These are phyloP conservation scores for Poronia punctata DNA, from an alignment of 495 filamentous ascomycete species.

Conservation along the genomic window DNA sequence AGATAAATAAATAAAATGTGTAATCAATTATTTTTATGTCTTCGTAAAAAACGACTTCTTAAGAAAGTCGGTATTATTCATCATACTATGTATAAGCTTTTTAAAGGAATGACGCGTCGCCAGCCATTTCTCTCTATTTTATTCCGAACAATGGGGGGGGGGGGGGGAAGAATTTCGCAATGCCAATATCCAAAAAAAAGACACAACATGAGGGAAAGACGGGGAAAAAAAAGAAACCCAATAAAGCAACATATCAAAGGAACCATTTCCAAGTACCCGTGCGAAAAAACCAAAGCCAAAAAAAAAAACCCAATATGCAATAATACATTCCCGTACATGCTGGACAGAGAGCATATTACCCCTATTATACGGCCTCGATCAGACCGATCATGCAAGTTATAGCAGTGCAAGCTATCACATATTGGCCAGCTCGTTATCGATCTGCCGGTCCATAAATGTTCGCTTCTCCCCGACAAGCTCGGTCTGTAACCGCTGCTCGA, in stretches of 20 bases:
- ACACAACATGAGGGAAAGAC: neutral
- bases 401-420: conserved; percentile 59
- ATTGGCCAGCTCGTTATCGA: conserved; percentile 88
- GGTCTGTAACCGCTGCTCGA: conserved; percentile 87
- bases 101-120: conserved; percentile 7
- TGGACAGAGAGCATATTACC: neutral
- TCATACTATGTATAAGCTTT: too few species aligned
- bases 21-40: too few species aligned
- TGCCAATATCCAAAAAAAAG: too few species aligned
- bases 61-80: too few species aligned
- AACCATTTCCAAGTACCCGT: conserved; percentile 12
- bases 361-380: too few species aligned
- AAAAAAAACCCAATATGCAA: conserved; percentile 10
- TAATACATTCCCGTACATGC: conserved; percentile 10
- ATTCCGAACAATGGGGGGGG: neutral
- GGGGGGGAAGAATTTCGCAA: neutral
- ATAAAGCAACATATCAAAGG: conserved; percentile 11
- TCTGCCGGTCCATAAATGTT: conserved; percentile 79
- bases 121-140: conserved; percentile 5
- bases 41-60: too few species aligned
- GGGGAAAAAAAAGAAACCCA: conserved; percentile 6
- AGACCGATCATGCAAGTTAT: too few species aligned
- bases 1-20: too few species aligned
- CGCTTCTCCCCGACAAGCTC: conserved; percentile 75
- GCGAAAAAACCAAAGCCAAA: conserved; percentile 2